Evolutionary conservation across 177 flowering plant genomes (phyloP), one percentile per base, ranked within the genome.

Genomic region (Vitis hybrid): DNA sequence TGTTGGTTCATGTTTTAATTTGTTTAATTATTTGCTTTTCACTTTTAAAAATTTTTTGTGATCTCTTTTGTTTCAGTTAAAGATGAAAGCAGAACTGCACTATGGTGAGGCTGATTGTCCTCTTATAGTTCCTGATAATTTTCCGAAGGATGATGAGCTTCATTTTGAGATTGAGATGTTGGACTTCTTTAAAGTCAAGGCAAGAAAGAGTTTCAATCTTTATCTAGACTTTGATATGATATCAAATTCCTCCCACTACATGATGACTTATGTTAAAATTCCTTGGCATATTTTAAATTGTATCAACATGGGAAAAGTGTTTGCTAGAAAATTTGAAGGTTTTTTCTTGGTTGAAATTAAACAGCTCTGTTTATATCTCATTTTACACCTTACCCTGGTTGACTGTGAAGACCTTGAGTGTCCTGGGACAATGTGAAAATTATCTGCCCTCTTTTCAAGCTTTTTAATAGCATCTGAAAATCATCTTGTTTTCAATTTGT

Each of bases 91-190:
- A 69, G 86, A 89, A 69, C 68, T 96, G 85, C 99, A 96, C 80
- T 93, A 91, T 82, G 94, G 87, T 14, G 98, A 93, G 84, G 91
- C 71, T 65, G 89, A 90, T 74, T 96, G 99, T 78, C 99, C 98
- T 4, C 83, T 96, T 62, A 62, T 83, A 70, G 88, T 73, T 75
- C 63, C 89, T 32, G 88, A 80, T 65, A 80, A 67, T 80, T 91
- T 96, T 72, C 98, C 97, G 14, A 87, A 87, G 81, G 91, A 89
- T 64, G 93, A 85, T 67, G 98, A 96, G 74, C 95, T 96, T 78
- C 92, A 93, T 82, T 96, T 93, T 82, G 97, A 96, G 82, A 86
- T 93, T 75, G 99, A 96, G 83, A 75, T 96, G 85, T 82, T 93
- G 70, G 98, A 93, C 73, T 93, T 90, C 66, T 80, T 77, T 27